Evolutionary conservation across 2,329 filamentous ascomycete species (phyloP).

Genomic region (Chalaropsis thielavioides): DNA sequence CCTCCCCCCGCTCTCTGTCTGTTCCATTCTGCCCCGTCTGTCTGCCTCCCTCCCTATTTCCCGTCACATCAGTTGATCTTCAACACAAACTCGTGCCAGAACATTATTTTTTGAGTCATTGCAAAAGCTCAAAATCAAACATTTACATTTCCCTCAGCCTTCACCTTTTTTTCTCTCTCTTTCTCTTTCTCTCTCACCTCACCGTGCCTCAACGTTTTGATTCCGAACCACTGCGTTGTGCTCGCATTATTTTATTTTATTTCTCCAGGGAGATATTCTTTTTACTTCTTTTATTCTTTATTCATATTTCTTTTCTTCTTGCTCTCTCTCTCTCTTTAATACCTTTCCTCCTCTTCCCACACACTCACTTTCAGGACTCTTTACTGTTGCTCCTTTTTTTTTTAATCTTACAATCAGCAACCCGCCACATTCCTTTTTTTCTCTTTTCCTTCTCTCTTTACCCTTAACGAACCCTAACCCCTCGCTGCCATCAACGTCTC

Average conservation of each 20-base stretch:
- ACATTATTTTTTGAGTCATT: not conserved
- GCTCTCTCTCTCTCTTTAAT: not conserved
- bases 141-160: not conserved
- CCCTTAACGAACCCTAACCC: not conserved
- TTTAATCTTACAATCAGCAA: not conserved
- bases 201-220: not conserved
- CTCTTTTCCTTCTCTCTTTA: not conserved
- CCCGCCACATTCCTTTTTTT: not conserved
- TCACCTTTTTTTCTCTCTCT: not conserved
- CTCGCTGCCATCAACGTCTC: not conserved
- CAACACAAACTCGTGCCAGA: not conserved
- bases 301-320: not conserved
- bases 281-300: constrained; percentile 5
- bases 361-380: not conserved
- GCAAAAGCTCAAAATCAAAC: not conserved
- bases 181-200: not conserved
- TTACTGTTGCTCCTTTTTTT: not conserved
- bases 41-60: not conserved
- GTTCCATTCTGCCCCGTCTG: not conserved
- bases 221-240: not conserved
- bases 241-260: not conserved
- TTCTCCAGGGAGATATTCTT: not conserved
- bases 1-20: not conserved
- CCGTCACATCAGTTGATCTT: not conserved
- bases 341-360: not conserved